Percentiles rank a stretch among this genome's conserved stretches.
Conservation (phyloP, 108 stramenopile species). For the Stephanodiscus triporus region DNA sequence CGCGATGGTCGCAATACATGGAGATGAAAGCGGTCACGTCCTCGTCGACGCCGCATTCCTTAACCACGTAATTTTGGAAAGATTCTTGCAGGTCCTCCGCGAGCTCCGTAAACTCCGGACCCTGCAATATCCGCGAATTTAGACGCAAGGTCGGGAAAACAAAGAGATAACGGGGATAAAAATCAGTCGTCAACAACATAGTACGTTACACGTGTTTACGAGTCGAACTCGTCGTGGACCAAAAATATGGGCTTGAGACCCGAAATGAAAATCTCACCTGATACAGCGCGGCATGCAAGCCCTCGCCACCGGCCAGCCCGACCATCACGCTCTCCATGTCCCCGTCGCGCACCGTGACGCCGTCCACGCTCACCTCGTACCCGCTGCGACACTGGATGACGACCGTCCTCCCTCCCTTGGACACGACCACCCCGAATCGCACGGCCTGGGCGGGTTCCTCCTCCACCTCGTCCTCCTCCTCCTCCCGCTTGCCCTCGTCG, state of each 20-base stretch:
- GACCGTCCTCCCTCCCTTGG: slow-evolving; percentile 76
- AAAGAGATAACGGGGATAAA: neutral
- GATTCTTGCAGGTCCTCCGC: slow-evolving; percentile 74
- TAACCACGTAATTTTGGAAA: slow-evolving; percentile 57
- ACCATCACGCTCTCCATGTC: slow-evolving; percentile 35
- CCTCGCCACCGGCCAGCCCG: slow-evolving; percentile 32
- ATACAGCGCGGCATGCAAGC: slow-evolving; percentile 49
- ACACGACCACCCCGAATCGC: slow-evolving; percentile 70
- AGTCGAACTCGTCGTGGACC: neutral
- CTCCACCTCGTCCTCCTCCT: slow-evolving; percentile 56
- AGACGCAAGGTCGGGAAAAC: neutral
- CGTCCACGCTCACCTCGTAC: slow-evolving; percentile 51
- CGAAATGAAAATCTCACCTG: slow-evolving; percentile 49
- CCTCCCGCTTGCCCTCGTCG: slow-evolving; percentile 6
- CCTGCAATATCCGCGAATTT: slow-evolving; percentile 21
- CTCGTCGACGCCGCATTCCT: slow-evolving; percentile 64
- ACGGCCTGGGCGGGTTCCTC: slow-evolving; percentile 56
- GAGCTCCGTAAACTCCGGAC: slow-evolving; percentile 79
- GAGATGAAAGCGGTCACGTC: slow-evolving; percentile 75
- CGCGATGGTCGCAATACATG: slow-evolving; percentile 79
- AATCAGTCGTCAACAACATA: neutral
- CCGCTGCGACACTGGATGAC: slow-evolving; percentile 62
- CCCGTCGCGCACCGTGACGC: slow-evolving; percentile 55
- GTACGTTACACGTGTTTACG: neutral
- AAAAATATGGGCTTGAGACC: too few relatives aligned